phyloP scores from a whole-genome alignment of 164 flowering plant species.

The Aristolochia fimbriata region DNA sequence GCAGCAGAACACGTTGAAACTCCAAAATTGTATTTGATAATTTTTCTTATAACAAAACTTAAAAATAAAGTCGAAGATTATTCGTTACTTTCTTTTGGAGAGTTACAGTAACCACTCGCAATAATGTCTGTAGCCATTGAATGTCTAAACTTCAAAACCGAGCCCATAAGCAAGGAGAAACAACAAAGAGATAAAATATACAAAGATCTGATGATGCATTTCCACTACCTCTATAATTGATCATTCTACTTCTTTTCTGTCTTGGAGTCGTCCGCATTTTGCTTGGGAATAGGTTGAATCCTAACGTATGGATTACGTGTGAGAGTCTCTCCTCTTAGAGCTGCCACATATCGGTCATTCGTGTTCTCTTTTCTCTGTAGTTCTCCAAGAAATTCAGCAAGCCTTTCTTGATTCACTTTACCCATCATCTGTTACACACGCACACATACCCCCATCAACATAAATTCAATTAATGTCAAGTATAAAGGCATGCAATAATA shows the following conservation, averaged over 20 bases:
- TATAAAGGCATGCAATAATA: neutral
- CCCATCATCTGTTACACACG: conserved; percentile 67
- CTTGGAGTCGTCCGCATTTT: conserved; percentile 7
- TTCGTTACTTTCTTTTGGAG: too few relatives aligned
- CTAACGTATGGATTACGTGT: conserved; percentile 81
- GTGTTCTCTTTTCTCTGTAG: conserved; percentile 80
- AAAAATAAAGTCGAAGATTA: too few relatives aligned
- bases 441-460: too few relatives aligned
- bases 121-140: too few relatives aligned
- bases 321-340: conserved; percentile 80
- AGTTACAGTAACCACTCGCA: too few relatives aligned
- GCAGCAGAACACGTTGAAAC: too few relatives aligned
- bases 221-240: neutral
- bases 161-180: too few relatives aligned
- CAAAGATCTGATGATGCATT: too few relatives aligned
- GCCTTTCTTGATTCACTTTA: conserved; percentile 66
- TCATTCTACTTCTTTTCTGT: conserved; percentile 6
- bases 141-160: too few relatives aligned
- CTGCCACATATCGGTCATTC: conserved; percentile 90
- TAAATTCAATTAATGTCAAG: neutral
- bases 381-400: conserved; percentile 85
- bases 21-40: too few relatives aligned
- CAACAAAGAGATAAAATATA: too few relatives aligned
- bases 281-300: conserved; percentile 70
- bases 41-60: too few relatives aligned